A percentile compares a stretch with the other conserved stretches of the same genome.
These are phyloP conservation scores for Fragaria vesca DNA, from an alignment of 306 rosid species.

Conservation along the genomic window DNA sequence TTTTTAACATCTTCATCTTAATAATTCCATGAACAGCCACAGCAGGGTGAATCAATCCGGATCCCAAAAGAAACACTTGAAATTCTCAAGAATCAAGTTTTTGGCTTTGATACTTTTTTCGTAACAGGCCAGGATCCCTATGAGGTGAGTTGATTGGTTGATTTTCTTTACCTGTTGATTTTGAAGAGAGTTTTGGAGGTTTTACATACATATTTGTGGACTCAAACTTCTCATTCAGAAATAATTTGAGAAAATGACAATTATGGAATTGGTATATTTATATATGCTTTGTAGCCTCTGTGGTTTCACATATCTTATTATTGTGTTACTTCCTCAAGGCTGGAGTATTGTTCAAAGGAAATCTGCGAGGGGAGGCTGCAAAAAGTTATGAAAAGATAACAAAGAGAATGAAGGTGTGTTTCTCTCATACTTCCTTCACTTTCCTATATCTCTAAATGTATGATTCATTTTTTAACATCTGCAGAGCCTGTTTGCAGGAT, in stretches of 20 bases:
- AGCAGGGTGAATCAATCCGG: constrained; percentile 66
- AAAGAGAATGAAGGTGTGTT: constrained; percentile 70
- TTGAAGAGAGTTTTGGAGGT: background rate
- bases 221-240: background rate
- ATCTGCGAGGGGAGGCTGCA: constrained; percentile 84
- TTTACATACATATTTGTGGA: background rate
- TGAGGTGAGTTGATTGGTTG: constrained; percentile 55
- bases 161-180: background rate
- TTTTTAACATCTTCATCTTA: constrained; percentile 21
- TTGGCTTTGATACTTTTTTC: constrained; percentile 93
- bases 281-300: background rate
- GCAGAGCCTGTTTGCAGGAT: constrained; percentile 47
- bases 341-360: constrained; percentile 95
- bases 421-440: constrained; percentile 1
- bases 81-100: constrained; percentile 77
- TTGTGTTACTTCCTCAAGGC: constrained; percentile 49
- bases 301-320: constrained; percentile 1
- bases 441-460: constrained; percentile 12
- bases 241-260: constrained; percentile 5
- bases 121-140: constrained; percentile 92
- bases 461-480: constrained; percentile 23
- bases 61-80: constrained; percentile 84
- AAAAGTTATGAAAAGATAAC: constrained; percentile 85
- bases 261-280: background rate
- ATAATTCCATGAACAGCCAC: constrained; percentile 56